These are phyloP conservation scores for Myxozyma vanderwaltii DNA, from an alignment of 805 yeast species.

Conservation along the genomic window DNA sequence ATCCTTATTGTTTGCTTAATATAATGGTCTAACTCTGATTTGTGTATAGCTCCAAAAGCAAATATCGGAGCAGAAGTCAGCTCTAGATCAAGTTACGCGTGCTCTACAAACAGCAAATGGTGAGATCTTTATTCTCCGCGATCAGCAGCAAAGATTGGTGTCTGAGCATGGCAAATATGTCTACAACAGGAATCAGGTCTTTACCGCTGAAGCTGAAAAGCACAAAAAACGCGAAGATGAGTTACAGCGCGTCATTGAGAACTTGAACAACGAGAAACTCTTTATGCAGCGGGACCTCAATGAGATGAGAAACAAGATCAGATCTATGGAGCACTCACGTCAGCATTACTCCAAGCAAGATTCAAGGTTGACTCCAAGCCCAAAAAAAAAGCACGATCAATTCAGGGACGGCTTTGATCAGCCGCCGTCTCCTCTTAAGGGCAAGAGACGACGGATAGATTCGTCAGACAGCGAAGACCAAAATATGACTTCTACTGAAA, in stretches of 20 bases:
- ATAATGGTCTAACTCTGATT: no score
- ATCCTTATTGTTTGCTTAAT: no score
- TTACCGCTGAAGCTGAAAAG: slow-evolving; percentile 35
- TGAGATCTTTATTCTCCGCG: slow-evolving; percentile 75
- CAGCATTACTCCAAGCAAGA: background rate
- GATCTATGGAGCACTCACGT: slow-evolving; percentile 23
- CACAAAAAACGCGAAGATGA: slow-evolving; percentile 46
- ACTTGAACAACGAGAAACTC: slow-evolving; percentile 57
- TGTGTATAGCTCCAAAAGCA: slow-evolving; percentile 13
- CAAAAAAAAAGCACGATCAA: slow-evolving; percentile 19
- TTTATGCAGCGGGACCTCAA: slow-evolving; percentile 55
- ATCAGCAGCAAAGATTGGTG: slow-evolving; percentile 53
- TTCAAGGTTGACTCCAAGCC: slow-evolving; percentile 14
- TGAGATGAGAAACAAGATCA: slow-evolving; percentile 36
- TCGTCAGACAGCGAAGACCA: no score
- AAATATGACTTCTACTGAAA: background rate
- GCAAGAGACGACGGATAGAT: no score
- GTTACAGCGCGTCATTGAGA: slow-evolving; percentile 48
- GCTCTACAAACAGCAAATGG: slow-evolving; percentile 65
- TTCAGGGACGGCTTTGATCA: slow-evolving; percentile 42
- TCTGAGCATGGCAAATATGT: slow-evolving; percentile 39
- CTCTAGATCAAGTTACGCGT: slow-evolving; percentile 38
- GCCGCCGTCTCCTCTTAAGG: slow-evolving; percentile 23
- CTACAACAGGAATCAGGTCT: slow-evolving; percentile 35
- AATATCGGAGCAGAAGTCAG: slow-evolving; percentile 20